Evolutionary conservation across 164 flowering plant genomes (phyloP), one percentile per base, ranked within the genome.

Genomic region (Pachysandra terminalis): DNA sequence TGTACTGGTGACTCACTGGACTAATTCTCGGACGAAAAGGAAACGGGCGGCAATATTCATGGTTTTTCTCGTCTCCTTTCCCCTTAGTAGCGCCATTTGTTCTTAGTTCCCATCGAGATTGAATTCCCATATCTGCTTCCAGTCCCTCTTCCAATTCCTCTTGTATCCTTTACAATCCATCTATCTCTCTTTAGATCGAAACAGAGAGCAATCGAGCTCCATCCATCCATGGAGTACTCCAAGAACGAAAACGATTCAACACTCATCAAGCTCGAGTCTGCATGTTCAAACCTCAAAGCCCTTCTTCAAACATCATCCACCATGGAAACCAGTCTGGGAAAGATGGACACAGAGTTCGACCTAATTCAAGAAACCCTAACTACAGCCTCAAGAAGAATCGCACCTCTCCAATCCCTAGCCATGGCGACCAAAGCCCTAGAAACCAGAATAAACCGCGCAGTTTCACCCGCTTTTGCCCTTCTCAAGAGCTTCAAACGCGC

Each of bases 371-470:
- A 85, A 56, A 69, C 73, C 32, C 64, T 86, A 22, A 45, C 77
- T 9, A 40, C 73, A 10, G 73, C 83, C 0, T 82, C 89, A 23
- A 79, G 58, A 68, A 73, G 80, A 41, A 66, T 85, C 6, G 84
- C 83, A 7, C 92, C 90, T 15, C 62, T 87, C 9, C 96, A 86
- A 56, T 79, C 91, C 24, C 56, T 76, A 17, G 81, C 90, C 64
- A 82, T 87, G 68, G 76, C 90, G 6, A 68, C 72, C 13, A 87
- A 85, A 75, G 87, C 91, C 4, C 84, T 89, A 14, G 89, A 89
- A 9, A 75, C 89, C 4, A 65, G 92, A 35, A 83, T 89, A 53
- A 87, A 89, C 78, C 68, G 91, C 5, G 90, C 95, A 0, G 71
- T 86, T 26, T 74, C 90, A 1, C 91, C 91, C 4, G 89, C 89